Percentiles rank a stretch among this genome's conserved stretches.
phyloP scores from a whole-genome alignment of 2,329 filamentous ascomycete species.

The Sclerotinia minor region DNA sequence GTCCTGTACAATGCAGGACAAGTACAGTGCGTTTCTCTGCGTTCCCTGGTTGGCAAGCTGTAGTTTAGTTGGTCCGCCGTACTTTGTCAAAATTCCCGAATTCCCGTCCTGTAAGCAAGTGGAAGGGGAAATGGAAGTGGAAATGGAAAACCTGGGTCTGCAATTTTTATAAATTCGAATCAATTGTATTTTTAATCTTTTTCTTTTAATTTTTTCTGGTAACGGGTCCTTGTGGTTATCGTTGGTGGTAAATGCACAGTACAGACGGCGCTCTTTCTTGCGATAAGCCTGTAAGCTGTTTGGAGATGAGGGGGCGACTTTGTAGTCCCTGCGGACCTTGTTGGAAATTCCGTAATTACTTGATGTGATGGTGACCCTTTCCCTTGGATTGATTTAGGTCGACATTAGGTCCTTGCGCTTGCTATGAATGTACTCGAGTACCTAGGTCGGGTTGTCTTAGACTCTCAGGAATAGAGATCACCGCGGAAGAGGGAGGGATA shows the following conservation, averaged over 20 bases:
- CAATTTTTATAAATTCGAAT: not conserved
- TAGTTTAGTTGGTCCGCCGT: constrained; percentile 1
- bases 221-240: constrained; percentile 17
- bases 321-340: constrained; percentile 24
- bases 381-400: constrained; percentile 16
- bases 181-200: not conserved
- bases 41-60: constrained; percentile 13
- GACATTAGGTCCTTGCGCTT: constrained; percentile 21
- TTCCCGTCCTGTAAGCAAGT: constrained; percentile 13
- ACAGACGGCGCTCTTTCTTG: constrained; percentile 11
- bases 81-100: constrained; percentile 13
- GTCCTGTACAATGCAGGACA: constrained; percentile 17
- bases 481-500: constrained; percentile 14
- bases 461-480: constrained; percentile 13
- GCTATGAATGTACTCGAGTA: not conserved
- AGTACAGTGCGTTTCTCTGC: constrained; percentile 12
- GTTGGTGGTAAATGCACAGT: constrained; percentile 18
- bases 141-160: constrained; percentile 2
- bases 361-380: not conserved
- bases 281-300: constrained; percentile 20
- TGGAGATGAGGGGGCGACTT: not conserved
- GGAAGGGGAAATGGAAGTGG: not conserved
- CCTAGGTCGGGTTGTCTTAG: not conserved
- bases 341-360: not conserved
- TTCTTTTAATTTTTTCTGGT: not conserved